Evolutionary conservation across 805 yeast genomes (phyloP).

Genomic region (Teunomyces tritomae): DNA sequence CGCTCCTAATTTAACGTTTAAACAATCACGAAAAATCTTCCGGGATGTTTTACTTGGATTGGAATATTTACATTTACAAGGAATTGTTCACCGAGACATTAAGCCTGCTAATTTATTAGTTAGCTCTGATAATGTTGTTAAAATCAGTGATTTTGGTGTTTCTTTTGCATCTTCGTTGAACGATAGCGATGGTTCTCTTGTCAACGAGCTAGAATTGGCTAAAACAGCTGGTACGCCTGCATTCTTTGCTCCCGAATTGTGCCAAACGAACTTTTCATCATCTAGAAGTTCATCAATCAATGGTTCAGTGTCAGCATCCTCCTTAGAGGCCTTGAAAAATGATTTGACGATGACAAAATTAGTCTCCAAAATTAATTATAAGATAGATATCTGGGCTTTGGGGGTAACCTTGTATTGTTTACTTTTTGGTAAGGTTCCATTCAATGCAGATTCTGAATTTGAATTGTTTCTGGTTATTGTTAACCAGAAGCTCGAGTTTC

Average conservation of each 20-base stretch:
- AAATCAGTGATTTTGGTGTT: conserved; percentile 96
- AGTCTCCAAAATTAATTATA: conserved; percentile 61
- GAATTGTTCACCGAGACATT: conserved; percentile 91
- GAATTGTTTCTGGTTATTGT: conserved; percentile 83
- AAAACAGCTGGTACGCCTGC: conserved; percentile 99
- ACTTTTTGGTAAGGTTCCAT: conserved; percentile 85
- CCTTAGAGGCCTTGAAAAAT: conserved; percentile 22
- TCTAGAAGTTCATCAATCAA: conserved; percentile 7
- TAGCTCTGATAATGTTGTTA: conserved; percentile 66
- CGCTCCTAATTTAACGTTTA: conserved; percentile 62
- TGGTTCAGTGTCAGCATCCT: conserved; percentile 16
- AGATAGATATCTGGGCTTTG: conserved; percentile 96
- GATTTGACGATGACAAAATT: conserved; percentile 18
- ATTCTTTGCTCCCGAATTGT: conserved; percentile 82
- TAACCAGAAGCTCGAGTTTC: conserved; percentile 56
- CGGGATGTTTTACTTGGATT: conserved; percentile 84
- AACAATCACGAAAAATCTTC: conserved; percentile 66
- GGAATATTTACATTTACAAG: conserved; percentile 87
- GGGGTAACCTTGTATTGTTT: conserved; percentile 91
- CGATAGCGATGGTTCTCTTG: conserved; percentile 39
- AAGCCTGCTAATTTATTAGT: conserved; percentile 90
- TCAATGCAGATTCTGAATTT: conserved; percentile 81
- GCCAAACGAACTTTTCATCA: conserved; percentile 52
- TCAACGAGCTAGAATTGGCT: conserved; percentile 74
- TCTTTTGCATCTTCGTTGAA: conserved; percentile 61